phyloP scores from a whole-genome alignment of 495 filamentous ascomycete species.

The Daldinia bambusicola region DNA sequence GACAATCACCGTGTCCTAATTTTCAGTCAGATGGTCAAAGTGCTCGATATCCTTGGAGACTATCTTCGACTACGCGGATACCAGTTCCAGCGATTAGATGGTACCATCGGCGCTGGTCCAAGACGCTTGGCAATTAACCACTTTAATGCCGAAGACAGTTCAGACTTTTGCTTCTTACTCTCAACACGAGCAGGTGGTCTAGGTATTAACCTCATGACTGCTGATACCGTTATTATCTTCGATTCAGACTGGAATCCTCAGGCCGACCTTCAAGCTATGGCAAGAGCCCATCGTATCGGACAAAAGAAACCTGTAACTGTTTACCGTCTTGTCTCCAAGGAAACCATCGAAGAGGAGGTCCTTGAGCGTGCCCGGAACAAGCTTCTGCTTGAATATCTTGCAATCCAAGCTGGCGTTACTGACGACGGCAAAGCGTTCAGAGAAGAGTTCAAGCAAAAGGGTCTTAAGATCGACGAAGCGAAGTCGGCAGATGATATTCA shows the following conservation, averaged over 20 bases:
- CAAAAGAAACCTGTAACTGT: conserved; percentile 96
- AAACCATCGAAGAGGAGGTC: conserved; percentile 98
- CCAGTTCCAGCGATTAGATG: conserved; percentile 92
- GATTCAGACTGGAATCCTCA: conserved; percentile 99
- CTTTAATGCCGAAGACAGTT: conserved; percentile 93
- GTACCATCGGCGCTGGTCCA: conserved; percentile 86
- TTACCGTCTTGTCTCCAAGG: conserved; percentile 94
- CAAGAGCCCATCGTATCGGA: conserved; percentile 95
- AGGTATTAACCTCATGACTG: conserved; percentile 98
- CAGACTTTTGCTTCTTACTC: conserved; percentile 95
- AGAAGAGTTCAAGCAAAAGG: conserved; percentile 65
- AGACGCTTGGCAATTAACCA: conserved; percentile 95
- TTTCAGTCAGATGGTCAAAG: conserved; percentile 99
- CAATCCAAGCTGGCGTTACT: conserved; percentile 95
- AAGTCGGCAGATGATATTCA: conserved; percentile 90
- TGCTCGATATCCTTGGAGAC: conserved; percentile 94
- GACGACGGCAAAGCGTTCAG: conserved; percentile 85
- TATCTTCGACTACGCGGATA: conserved; percentile 91
- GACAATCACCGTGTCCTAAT: conserved; percentile 96
- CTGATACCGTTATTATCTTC: conserved; percentile 96
- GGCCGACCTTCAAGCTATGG: conserved; percentile 98
- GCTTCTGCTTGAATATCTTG: conserved; percentile 97
- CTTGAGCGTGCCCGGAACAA: conserved; percentile 96
- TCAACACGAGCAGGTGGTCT: conserved; percentile 96
- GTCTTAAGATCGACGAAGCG: conserved; percentile 72